Evolutionary conservation across 768 basidiomycete genomes (phyloP).

Genomic region (Leccinum truebloodii): DNA sequence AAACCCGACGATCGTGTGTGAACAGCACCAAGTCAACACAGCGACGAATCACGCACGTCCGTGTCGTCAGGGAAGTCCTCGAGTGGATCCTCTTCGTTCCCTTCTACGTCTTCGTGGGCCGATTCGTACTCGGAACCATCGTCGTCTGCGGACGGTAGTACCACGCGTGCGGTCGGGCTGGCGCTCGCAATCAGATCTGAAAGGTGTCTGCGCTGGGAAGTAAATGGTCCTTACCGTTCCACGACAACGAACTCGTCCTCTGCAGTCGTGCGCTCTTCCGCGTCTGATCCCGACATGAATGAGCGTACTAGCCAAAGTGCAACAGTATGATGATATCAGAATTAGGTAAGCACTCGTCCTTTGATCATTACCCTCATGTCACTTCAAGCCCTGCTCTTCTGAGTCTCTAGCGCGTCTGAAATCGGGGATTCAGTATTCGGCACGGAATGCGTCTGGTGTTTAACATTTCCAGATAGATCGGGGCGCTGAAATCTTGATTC

Average conservation of each 20-base stretch:
- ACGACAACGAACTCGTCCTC: slow-evolving; percentile 27
- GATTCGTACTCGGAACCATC: slow-evolving; percentile 40
- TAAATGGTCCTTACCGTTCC: slow-evolving; percentile 22
- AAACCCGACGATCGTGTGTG: neutral
- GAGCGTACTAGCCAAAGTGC: neutral
- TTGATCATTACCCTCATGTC: no score
- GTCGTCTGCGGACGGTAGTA: slow-evolving; percentile 40
- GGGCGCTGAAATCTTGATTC: no score
- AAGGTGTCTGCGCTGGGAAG: neutral
- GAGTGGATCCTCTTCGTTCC: slow-evolving; percentile 65
- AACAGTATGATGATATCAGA: neutral
- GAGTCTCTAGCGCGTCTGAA: no score
- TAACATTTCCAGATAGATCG: no score
- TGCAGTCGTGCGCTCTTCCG: slow-evolving; percentile 8
- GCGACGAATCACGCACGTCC: slow-evolving; percentile 51
- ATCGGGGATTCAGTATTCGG: no score
- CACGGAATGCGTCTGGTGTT: no score
- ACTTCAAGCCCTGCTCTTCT: no score
- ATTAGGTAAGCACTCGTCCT: slow-evolving; percentile 11
- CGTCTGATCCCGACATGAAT: slow-evolving; percentile 29
- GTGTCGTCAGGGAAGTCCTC: slow-evolving; percentile 83
- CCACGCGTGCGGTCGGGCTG: slow-evolving; percentile 46
- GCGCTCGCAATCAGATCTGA: slow-evolving; percentile 2
- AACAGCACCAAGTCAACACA: neutral
- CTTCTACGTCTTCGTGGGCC: slow-evolving; percentile 42